Base-by-base conservation (phyloP, 2,329 filamentous ascomycete species). In the Ophiostoma triangulosporum region DNA sequence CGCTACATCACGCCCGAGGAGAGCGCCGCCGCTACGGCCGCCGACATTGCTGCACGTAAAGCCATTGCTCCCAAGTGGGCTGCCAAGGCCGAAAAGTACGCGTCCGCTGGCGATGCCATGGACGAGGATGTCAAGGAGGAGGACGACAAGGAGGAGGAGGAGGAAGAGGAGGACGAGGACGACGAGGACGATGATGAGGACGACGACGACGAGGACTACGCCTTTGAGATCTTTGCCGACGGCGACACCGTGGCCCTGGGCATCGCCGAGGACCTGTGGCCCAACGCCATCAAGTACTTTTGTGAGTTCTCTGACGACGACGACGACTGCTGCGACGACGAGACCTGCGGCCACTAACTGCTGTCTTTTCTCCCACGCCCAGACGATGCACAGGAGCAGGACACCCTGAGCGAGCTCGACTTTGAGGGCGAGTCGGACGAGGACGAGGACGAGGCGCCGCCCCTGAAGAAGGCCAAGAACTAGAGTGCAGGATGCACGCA, bases 281-380 rank as follows among this genome's bases (percentile, higher is more conserved):
- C 88, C 48, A 81, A 82, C 58, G 91, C 90, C 55, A 83, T 95
- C 67, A 88, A 86, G 68, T 94, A 93, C 71, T 97, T 93, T 71
- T 86, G 88, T 93, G 73, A 70, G 86, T 78, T 54, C 35, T 53
- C 57, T 48, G 54, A 49, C 56, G 15, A 9, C 12, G 17, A 22
- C 6, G 38, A 43, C 12, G 38, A 43, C 38, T 43, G 38, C 38
- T 43, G 38, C 38, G 38, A 43, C 38, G 38, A 43, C 12, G 38
- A 43, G 20, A 20, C 22, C 12, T 43, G 38, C 38, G 38, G 38
- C 20, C 38, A 43, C 38, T 43, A 43, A 43, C 20, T 38, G 51
- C 48, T 52, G 48, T 56, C 15, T 36, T 40, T 26, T 36, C 20
- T 33, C 15, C 17, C 24, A 29, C n/a, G 20, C 31, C 15, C 14